Evolutionary conservation across 768 basidiomycete species (phyloP), one percentile per base, ranked within the genome.

Genomic region (Pisolithus microcarpus): DNA sequence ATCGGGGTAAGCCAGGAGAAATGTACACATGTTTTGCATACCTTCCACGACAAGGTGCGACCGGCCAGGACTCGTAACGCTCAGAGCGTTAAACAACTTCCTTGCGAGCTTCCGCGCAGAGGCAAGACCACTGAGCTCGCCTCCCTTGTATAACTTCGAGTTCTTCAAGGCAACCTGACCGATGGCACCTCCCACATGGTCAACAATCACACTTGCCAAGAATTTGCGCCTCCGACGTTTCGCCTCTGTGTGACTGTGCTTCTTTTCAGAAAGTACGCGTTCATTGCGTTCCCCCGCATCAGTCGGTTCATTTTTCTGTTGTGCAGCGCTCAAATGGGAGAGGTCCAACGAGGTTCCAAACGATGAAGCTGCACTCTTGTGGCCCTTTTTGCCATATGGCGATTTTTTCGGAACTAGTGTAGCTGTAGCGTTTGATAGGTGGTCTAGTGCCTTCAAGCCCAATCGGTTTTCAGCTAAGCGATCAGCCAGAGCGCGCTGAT

Each of bases 401-500:
- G 61, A 51, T 52, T 68, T 74, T 61, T 70, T 77, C 44, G 56
- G 23, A 10, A 46, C 43, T 3, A 69, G 58, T 5, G 70, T 55
- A 4, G 77, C 75, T 7, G 81, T 78, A 4, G 81, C 83, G 61
- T 83, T 83, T 4, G 87, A 87, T 34, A 89, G 74, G 26, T 74
- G 74, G 62, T 88, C 86, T 19, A 90, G 72, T 2, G 83, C 85
- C 58, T 76, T 80, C 28, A 90, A 70, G 8, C 82, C 87, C 36
- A 84, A 67, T 30, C 75, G 75, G 57, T 89, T 90, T 64, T 87
- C 85, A 7, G 72, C 70, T 15, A 89, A 67, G 36, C 87, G 81
- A 49, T 89, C 87, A 9, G 84, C 80, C 19, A 89, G 76, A 1
- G 87, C 85, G 50, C 78, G 84, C 55, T 80, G 75, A 62, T 90